Conservation (phyloP, 305 asterid genomes). For the Fraxinus nigra region DNA sequence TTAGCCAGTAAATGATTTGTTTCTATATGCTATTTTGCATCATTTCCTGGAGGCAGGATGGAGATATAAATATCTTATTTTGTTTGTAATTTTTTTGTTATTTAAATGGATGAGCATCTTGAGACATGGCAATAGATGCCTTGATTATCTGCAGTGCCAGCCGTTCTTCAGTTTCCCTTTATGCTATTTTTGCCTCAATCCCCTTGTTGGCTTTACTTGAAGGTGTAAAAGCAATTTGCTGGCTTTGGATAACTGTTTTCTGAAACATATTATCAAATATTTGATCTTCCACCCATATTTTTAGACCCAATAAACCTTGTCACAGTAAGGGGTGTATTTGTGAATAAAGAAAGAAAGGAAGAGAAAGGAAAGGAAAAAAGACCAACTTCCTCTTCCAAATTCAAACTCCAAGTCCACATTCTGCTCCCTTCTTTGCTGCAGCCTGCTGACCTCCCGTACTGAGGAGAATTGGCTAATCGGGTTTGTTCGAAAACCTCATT, state of each 20-base stretch:
- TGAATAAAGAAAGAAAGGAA: not conserved
- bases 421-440: not conserved
- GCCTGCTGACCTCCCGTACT: not conserved
- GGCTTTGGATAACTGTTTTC: not conserved
- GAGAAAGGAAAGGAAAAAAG: not conserved
- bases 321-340: not conserved
- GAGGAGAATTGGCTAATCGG: not conserved
- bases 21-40: too few relatives aligned
- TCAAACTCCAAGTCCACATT: not conserved
- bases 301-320: not conserved
- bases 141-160: conserved; percentile 47
- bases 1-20: too few relatives aligned
- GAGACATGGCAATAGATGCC: conserved; percentile 60
- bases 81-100: too few relatives aligned
- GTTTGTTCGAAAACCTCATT: not conserved
- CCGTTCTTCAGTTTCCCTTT: conserved; percentile 40
- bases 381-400: not conserved
- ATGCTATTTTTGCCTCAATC: conserved; percentile 53
- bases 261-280: not conserved
- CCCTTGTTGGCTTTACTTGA: conserved; percentile 51
- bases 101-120: conserved; percentile 18
- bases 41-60: too few relatives aligned
- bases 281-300: not conserved
- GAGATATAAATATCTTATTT: too few relatives aligned
- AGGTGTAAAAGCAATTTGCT: conserved; percentile 25